phyloP scores from a whole-genome alignment of 2,329 filamentous ascomycete genomes.

The Sporothrix inflata region DNA sequence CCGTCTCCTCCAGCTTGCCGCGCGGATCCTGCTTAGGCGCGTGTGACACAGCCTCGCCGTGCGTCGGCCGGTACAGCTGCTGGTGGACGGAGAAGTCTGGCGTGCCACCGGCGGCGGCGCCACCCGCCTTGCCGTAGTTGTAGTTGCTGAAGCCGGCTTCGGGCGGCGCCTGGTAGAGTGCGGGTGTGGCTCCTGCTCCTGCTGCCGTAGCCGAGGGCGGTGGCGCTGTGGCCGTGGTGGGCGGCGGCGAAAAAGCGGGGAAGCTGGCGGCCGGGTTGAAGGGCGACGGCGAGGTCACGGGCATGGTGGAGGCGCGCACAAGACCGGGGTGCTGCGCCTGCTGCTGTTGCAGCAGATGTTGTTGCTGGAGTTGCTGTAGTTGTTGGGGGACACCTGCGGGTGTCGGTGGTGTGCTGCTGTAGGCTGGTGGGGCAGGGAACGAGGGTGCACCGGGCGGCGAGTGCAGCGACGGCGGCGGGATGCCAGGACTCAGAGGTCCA shows the following conservation, averaged over 20 bases:
- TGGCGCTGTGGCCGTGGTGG: conserved; percentile 46
- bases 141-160: conserved; percentile 61
- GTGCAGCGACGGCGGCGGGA: conserved; percentile 44
- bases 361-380: conserved; percentile 10
- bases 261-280: conserved; percentile 26
- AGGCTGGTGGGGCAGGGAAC: conserved; percentile 48
- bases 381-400: conserved; percentile 42
- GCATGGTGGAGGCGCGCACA: conserved; percentile 55
- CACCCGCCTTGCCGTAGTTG: conserved; percentile 43
- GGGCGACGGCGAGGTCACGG: conserved; percentile 42
- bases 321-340: conserved; percentile 47
- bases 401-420: conserved; percentile 41
- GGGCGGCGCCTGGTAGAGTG: neutral
- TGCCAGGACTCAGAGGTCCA: conserved; percentile 46
- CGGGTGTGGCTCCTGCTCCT: conserved; percentile 37
- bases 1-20: conserved; percentile 65
- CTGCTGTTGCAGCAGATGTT: conserved; percentile 34
- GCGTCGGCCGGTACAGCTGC: conserved; percentile 70
- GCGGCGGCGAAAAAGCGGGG: conserved; percentile 48
- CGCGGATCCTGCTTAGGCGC: conserved; percentile 50
- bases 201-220: conserved; percentile 40
- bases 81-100: conserved; percentile 65
- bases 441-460: conserved; percentile 45
- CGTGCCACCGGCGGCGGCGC: conserved; percentile 35
- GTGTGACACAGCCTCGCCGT: conserved; percentile 56